Evolutionary conservation across 768 basidiomycete species (phyloP).

Genomic region (Sistotremastrum suecicum): DNA sequence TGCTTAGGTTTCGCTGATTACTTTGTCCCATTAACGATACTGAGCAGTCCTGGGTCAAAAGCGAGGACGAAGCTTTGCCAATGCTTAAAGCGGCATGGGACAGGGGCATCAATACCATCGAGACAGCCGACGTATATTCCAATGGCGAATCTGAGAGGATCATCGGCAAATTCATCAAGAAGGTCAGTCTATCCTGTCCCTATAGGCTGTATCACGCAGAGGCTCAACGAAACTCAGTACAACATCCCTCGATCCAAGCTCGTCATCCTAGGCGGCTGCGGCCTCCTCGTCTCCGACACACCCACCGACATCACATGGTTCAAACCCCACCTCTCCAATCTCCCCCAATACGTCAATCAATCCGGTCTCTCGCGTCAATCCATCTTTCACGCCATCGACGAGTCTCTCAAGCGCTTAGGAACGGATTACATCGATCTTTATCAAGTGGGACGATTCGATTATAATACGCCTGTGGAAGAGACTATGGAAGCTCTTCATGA

Average conservation of each 20-base stretch:
- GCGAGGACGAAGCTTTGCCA: constrained; percentile 15
- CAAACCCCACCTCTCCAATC: background rate
- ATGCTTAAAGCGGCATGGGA: constrained; percentile 27
- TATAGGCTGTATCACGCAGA: constrained; percentile 9
- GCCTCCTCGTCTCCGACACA: constrained; percentile 6
- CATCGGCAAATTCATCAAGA: constrained; percentile 22
- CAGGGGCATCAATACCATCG: constrained; percentile 25
- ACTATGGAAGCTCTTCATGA: constrained; percentile 29
- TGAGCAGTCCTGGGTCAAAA: constrained; percentile 14
- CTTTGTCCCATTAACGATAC: background rate
- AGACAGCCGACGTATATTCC: constrained; percentile 25
- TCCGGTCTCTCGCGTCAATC: constrained; percentile 20
- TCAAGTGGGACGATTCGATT: constrained; percentile 23
- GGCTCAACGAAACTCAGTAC: constrained; percentile 16
- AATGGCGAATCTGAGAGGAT: constrained; percentile 24
- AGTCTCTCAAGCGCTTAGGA: constrained; percentile 9
- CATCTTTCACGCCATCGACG: constrained; percentile 22
- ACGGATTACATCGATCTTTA: constrained; percentile 15
- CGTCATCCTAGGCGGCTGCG: constrained; percentile 18
- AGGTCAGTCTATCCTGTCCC: constrained; percentile 14
- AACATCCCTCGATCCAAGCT: constrained; percentile 19
- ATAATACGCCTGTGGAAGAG: constrained; percentile 16
- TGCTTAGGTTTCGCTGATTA: constrained; percentile 1
- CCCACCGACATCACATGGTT: background rate
- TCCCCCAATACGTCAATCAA: constrained; percentile 17